Evolutionary conservation across 2,329 filamentous ascomycete genomes (phyloP).

Genomic region (Hysterium pulicare): DNA sequence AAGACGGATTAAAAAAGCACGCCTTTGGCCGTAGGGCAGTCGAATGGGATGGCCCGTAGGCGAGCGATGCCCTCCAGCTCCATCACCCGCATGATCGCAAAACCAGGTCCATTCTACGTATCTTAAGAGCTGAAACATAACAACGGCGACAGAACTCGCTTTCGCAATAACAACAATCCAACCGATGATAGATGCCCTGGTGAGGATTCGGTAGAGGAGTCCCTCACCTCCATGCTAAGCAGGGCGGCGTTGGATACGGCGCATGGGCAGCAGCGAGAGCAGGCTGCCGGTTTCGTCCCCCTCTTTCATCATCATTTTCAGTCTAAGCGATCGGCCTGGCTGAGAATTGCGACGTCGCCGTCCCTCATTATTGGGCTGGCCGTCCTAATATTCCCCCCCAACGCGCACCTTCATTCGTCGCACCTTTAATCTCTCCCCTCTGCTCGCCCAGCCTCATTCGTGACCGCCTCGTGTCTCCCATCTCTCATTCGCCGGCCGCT

Average conservation of each 20-base stretch:
- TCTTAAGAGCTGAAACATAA: background rate
- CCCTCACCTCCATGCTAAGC: too few relatives aligned
- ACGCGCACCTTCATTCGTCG: background rate
- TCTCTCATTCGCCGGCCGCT: slow-evolving; percentile 6
- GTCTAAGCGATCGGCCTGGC: background rate
- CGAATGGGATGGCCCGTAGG: background rate
- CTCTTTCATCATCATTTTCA: background rate
- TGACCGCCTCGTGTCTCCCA: slow-evolving; percentile 6
- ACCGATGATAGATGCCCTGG: background rate
- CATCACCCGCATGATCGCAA: background rate
- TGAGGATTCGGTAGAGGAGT: background rate
- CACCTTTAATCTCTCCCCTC: slow-evolving; percentile 3
- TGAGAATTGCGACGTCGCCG: background rate
- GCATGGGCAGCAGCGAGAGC: too few relatives aligned
- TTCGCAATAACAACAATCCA: background rate
- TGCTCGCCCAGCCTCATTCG: slow-evolving; percentile 4
- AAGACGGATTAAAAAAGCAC: slow-evolving; percentile 2
- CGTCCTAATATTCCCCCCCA: background rate
- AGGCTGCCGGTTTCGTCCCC: background rate
- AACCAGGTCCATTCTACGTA: too few relatives aligned
- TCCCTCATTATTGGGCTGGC: background rate
- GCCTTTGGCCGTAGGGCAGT: slow-evolving; percentile 10
- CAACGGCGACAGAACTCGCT: background rate
- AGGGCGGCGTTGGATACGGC: too few relatives aligned
- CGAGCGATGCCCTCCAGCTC: background rate